Evolutionary conservation across 2,329 filamentous ascomycete species (phyloP).

Genomic region (Malbranchea cinnamomea): DNA sequence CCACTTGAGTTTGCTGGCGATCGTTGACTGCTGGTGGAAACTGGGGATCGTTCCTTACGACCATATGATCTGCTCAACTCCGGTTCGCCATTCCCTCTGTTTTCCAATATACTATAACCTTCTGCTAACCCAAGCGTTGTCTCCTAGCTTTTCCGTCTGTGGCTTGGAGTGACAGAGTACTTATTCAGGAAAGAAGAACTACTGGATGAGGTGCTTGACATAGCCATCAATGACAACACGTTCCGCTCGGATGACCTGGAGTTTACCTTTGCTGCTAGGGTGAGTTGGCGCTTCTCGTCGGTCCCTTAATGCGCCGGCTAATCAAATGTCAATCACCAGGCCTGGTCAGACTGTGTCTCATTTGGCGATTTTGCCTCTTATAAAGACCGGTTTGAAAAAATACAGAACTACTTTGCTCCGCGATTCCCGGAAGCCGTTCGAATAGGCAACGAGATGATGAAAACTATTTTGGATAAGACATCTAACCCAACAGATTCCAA

Average conservation of each 20-base stretch:
- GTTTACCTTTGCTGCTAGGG: conserved; percentile 87
- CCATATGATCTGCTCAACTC: conserved; percentile 98
- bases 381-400: conserved; percentile 76
- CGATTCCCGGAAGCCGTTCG: conserved; percentile 75
- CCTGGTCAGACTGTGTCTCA: conserved; percentile 87
- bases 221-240: conserved; percentile 74
- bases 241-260: conserved; percentile 94
- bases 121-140: neutral
- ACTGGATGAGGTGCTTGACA: conserved; percentile 71
- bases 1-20: conserved; percentile 81
- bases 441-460: conserved; percentile 94
- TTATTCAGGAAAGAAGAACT: conserved; percentile 71
- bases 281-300: conserved; percentile 19
- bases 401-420: conserved; percentile 82
- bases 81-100: conserved; percentile 30
- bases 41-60: conserved; percentile 91
- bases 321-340: conserved; percentile 28
- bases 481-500: too few relatives aligned
- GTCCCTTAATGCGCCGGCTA: conserved; percentile 3
- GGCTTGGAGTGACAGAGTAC: conserved; percentile 94
- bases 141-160: conserved; percentile 67
- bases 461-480: conserved; percentile 76
- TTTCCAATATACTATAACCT: conserved; percentile 1
- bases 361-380: conserved; percentile 90
- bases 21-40: conserved; percentile 97